Evolutionary conservation across 345 rosid genomes (phyloP), one percentile per base, ranked within the genome.

Genomic region (Carallia pectinifolia): DNA sequence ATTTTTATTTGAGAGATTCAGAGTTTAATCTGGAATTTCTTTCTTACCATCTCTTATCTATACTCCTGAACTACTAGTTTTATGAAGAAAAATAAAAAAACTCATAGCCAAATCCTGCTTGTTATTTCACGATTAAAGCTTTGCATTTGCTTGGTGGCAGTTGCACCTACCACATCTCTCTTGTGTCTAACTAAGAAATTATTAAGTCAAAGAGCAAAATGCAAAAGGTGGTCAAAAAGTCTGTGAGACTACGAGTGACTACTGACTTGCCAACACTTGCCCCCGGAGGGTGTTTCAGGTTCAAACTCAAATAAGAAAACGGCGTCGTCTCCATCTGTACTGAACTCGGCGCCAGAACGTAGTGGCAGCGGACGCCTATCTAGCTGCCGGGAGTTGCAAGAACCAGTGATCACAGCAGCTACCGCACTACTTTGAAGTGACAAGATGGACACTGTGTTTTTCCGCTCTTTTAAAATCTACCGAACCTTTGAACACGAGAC

Each of bases 401-500:
- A 44, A 33, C 34, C 34, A 33, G 34, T 23, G 23, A 23, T 23
- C 23, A 23, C 23, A 23, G 23, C 23, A 23, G 23, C 23, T 23
- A 23, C 2, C 4, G 34, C 34, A 33, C 34, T 33, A 33, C 34
- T 34, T 53, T 62, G 71, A 72, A 79, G 70, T 71, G 72, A 71
- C 74, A 52, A 61, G 74, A 60, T 52, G 65, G 17, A 64, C 79
- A 64, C 47, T 64, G 63, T 71, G 68, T 63, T 53, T 70, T 58
- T 12, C 55, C 30, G 69, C 23, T 23, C 38, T 63, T 30, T 33
- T 33, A 33, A 10, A 63, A 64, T 52, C 73, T 38, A 61, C 16
- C 58, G 68, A 54, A 13, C 50, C 0, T 12, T 44, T 44, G 17
- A 12, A 2, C 4, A 12, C 12, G 50, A 44, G 16, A 44, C 3